Percentiles rank a stretch among this genome's conserved stretches.
These are phyloP conservation scores for Solanum etuberosum DNA, from an alignment of 257 asterid genomes.

Conservation along the genomic window DNA sequence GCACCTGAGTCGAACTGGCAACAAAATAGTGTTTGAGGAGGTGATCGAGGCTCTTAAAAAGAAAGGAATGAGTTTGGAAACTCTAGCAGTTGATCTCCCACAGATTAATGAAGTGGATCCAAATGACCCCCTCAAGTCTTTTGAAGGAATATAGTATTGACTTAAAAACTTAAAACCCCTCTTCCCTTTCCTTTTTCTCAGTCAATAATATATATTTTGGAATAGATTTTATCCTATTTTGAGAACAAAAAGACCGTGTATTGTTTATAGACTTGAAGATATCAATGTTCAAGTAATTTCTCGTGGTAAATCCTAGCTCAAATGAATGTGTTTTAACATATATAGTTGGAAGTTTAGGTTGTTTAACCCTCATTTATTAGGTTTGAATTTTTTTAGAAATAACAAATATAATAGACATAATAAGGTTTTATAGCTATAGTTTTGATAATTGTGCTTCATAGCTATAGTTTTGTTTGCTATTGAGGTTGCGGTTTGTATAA, in stretches of 20 bases:
- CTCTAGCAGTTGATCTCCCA: conserved; percentile 46
- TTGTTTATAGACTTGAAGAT: neutral
- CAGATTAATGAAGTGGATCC: conserved; percentile 30
- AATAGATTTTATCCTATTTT: neutral
- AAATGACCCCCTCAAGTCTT: conserved; percentile 53
- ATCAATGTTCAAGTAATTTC: neutral
- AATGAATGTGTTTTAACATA: neutral
- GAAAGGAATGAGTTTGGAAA: conserved; percentile 25
- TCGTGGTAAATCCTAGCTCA: neutral
- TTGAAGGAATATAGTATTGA: conserved; percentile 2
- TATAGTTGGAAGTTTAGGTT: neutral
- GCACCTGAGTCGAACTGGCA: conserved; percentile 52
- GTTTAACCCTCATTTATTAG: no score
- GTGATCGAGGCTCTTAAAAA: conserved; percentile 32
- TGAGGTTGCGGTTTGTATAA: no score
- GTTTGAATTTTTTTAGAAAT: no score
- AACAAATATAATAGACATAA: no score
- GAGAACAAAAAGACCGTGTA: neutral
- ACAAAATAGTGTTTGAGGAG: conserved; percentile 47
- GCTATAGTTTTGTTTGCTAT: no score
- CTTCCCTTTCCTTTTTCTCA: neutral
- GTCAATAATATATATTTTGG: neutral
- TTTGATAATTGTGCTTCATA: no score
- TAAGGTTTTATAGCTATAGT: no score
- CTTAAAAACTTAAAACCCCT: neutral